Percentiles rank a stretch among this genome's conserved stretches.
These are phyloP conservation scores for Erodium trifolium DNA, from an alignment of 441 rosid genomes.

Conservation along the genomic window DNA sequence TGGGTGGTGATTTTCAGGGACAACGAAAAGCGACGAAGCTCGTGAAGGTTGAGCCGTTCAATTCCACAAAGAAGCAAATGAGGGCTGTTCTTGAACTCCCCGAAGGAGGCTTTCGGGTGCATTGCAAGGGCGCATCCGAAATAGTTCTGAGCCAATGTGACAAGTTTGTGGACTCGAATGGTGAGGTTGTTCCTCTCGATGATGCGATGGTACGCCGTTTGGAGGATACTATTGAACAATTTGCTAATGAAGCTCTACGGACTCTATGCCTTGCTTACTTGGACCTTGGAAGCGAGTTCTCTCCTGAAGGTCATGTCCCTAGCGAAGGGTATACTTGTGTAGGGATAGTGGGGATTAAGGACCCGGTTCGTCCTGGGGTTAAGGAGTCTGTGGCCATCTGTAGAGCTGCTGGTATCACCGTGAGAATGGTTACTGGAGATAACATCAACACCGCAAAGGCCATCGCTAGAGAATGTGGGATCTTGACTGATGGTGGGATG, in stretches of 20 bases:
- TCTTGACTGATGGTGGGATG: constrained; percentile 37
- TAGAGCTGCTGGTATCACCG: constrained; percentile 43
- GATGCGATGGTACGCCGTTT: constrained; percentile 22
- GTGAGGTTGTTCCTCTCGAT: constrained; percentile 35
- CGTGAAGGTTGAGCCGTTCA: constrained; percentile 54
- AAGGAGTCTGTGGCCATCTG: constrained; percentile 48
- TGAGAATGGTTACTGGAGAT: constrained; percentile 51
- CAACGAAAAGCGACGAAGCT: constrained; percentile 30
- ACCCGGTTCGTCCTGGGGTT: constrained; percentile 47
- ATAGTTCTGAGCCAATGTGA: constrained; percentile 38
- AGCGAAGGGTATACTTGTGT: constrained; percentile 34
- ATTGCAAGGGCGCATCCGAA: constrained; percentile 44
- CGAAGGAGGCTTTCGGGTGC: constrained; percentile 29
- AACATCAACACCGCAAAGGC: constrained; percentile 52
- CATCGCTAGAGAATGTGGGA: constrained; percentile 48
- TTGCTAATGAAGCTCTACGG: constrained; percentile 47
- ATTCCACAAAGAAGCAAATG: constrained; percentile 40
- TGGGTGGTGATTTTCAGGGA: constrained; percentile 43
- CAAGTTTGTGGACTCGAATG: constrained; percentile 29
- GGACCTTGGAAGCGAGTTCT: constrained; percentile 33
- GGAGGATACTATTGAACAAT: constrained; percentile 27
- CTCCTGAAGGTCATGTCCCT: constrained; percentile 33
- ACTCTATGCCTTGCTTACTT: constrained; percentile 42
- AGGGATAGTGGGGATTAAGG: constrained; percentile 45
- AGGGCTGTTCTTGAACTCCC: constrained; percentile 35